Evolutionary conservation across 1,139 yeast species (phyloP).

Genomic region (Barnettozyma hawaiiensis): DNA sequence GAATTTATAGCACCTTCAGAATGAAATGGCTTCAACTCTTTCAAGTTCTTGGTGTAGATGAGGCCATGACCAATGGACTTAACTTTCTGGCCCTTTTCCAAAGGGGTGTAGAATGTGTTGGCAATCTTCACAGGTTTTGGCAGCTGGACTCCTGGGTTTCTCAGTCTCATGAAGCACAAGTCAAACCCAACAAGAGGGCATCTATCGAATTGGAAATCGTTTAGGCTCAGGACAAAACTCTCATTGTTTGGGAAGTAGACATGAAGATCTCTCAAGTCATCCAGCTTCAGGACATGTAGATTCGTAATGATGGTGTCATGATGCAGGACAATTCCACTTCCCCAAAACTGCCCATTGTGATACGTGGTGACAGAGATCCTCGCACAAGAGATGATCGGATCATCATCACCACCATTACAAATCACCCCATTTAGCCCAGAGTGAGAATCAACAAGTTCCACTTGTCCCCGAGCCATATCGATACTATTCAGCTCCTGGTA

Average conservation of each 20-base stretch:
- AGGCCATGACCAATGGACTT: conserved; percentile 55
- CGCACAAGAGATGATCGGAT: conserved; percentile 19
- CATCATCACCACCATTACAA: too few species aligned
- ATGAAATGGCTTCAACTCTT: conserved; percentile 16
- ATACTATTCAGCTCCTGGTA: conserved; percentile 4
- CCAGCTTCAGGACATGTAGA: conserved; percentile 35
- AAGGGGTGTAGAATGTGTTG: conserved; percentile 6
- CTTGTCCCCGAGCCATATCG: too few species aligned
- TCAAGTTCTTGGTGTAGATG: conserved; percentile 28
- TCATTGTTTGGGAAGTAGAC: conserved; percentile 11
- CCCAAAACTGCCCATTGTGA: conserved; percentile 33
- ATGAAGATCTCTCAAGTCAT: conserved; percentile 8
- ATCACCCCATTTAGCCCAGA: not conserved
- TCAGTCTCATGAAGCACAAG: conserved; percentile 33
- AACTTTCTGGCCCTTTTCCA: conserved; percentile 34
- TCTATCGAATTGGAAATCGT: conserved; percentile 23
- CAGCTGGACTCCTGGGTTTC: not conserved
- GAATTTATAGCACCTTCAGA: conserved; percentile 25
- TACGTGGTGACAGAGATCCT: conserved; percentile 25
- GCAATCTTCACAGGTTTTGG: conserved; percentile 13
- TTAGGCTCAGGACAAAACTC: conserved; percentile 2
- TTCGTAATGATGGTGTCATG: conserved; percentile 37
- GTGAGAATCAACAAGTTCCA: not conserved
- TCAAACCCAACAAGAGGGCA: conserved; percentile 35
- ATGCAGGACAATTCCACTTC: conserved; percentile 40